Conservation (phyloP, 768 basidiomycete genomes). For the Suillus occidentalis region DNA sequence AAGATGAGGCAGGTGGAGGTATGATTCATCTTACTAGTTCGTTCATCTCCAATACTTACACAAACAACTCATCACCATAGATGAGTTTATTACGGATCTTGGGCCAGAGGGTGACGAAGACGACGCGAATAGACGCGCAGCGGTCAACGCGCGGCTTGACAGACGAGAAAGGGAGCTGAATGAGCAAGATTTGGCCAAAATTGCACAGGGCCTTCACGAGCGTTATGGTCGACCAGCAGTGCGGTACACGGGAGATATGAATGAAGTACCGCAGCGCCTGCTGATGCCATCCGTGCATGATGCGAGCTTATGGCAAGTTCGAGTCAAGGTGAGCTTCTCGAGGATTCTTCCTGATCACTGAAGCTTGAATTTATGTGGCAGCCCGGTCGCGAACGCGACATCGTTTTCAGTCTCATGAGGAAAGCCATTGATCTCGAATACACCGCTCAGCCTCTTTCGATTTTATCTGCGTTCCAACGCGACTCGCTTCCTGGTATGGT, state of each 20-base stretch:
- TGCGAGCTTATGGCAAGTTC: constrained; percentile 92
- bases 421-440: constrained; percentile 87
- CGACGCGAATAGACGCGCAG: constrained; percentile 44
- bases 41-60: constrained; percentile 2
- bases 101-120: constrained; percentile 70
- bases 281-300: constrained; percentile 98
- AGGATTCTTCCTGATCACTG: background rate
- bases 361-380: constrained; percentile 30
- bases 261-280: constrained; percentile 87
- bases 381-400: constrained; percentile 90
- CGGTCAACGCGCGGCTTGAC: constrained; percentile 69
- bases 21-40: constrained; percentile 15
- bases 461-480: constrained; percentile 92
- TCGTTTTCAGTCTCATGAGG: constrained; percentile 92
- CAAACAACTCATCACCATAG: constrained; percentile 33
- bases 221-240: constrained; percentile 71
- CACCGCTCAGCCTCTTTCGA: constrained; percentile 73
- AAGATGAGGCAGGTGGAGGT: constrained; percentile 69
- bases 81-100: constrained; percentile 66
- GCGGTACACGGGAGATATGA: constrained; percentile 89
- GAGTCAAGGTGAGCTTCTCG: constrained; percentile 70
- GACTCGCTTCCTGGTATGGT: constrained; percentile 95
- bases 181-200: constrained; percentile 78
- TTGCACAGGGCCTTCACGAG: constrained; percentile 78
- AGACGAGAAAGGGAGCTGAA: constrained; percentile 71